Evolutionary conservation across 129 eudicot genomes (phyloP), one percentile per base, ranked within the genome.

Genomic region (Chrysanthemum lavandulifolium): DNA sequence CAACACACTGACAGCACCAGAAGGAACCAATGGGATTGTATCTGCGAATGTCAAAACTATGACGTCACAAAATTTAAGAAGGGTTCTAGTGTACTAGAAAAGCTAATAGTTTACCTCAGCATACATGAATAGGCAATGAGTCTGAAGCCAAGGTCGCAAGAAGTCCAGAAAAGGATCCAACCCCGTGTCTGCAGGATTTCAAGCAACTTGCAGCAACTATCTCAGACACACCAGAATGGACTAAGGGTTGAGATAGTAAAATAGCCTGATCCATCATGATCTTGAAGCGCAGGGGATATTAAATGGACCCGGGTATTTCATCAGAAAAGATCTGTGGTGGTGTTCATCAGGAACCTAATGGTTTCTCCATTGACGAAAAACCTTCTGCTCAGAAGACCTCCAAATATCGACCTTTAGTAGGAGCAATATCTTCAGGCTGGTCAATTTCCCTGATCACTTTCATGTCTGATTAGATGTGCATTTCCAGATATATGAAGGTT

Each of bases 361-460:
- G 16, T 67, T 18, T 58, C 43, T 56, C 67, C 48, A 48, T 71
- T 25, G 58, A 59, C 50, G 65, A 71, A 57, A 25, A 75, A 14
- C 7, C 40, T 43, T 71, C 75, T 70, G 33, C 64, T 27, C 12
- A 19, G 31, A 57, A 18, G 62, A 57, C 62, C 62, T 57, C 21
- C 10, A 18, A 13, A 18, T n/a, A 18, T 18, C 31, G 13, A 57
- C 58, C 15, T 13, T n/a, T 14, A 4, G 19, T 6, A 14, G 60
- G 60, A 54, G 21, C 59, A 54, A 55, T 10, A 55, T 55, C 64
- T 21, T 21, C 14, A 18, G 64, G 13, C 9, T 40, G 9, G 9
- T 40, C 45, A 40, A 40, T 8, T 40, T 40, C 45, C 45, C 45
- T 5, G 10, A 40, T 40, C 9, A 40, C 45, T 40, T 40, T 40